Evolutionary conservation across 1,139 yeast genomes (phyloP), one percentile per base, ranked within the genome.

Genomic region (Taphrina betulina): DNA sequence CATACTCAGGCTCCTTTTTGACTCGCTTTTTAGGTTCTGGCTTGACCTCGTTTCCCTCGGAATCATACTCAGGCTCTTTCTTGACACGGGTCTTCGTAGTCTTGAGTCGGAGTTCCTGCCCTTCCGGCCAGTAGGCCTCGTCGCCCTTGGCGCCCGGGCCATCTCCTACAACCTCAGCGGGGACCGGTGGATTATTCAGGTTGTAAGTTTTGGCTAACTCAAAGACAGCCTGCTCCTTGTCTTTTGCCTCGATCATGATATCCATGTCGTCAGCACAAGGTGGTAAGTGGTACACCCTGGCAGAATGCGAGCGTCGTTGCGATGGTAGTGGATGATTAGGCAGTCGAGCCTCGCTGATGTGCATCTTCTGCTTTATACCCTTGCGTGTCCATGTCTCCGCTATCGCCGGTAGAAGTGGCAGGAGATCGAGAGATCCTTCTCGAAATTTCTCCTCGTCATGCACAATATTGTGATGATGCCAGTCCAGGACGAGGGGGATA

Each of bases 311-410:
- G 5, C 59, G 36, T 3, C 59, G 53, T 20, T 57, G 34, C 16
- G 44, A 37, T 2, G 57, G 44, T 10, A 46, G 24, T 3, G 53
- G 46, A 22, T 46, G 53, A n/a, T 34, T 34, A n/a, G 57, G 59
- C 44, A 36, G 16, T 7, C 48, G 40, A 3, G 59, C 36, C 40
- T 57, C 59, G 71, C 75, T 68, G 71, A 76, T 66, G 69, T 74
- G 61, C 58, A 64, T 64, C 36, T 63, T 60, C 62, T 68, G 38
- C 60, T 62, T 50, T 77, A 72, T 60, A 73, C 74, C 64, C 75
- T 80, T 68, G 74, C 77, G 34, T 96, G 95, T 69, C 79, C 86
- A n/a, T 92, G 57, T 52, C 43, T 36, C 59, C 1, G 48, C 37
- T 12, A 57, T 57, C 14, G 42, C 48, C 3, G 53, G 53, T 17